Percentiles rank a stretch among this genome's conserved stretches.
phyloP scores from a whole-genome alignment of 2,329 filamentous ascomycete genomes.

The Xylaria sp. region DNA sequence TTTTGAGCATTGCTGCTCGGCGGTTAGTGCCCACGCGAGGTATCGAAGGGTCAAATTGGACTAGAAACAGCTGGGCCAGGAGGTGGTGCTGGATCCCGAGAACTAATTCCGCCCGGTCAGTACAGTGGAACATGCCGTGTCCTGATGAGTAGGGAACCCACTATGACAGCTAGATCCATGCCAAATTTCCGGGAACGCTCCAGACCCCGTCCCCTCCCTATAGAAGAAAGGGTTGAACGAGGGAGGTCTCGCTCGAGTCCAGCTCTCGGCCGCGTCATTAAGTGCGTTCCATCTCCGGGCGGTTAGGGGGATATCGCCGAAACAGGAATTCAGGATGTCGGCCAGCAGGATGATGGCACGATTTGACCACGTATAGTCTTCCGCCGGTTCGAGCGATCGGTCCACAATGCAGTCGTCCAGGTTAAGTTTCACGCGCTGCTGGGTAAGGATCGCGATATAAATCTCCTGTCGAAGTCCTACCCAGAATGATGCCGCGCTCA shows the following conservation, averaged over 20 bases:
- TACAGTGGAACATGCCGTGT: background rate
- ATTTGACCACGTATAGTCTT: conserved; percentile 69
- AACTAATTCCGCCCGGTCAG: conserved; percentile 52
- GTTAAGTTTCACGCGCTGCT: conserved; percentile 60
- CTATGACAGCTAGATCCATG: conserved; percentile 67
- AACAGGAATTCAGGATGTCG: conserved; percentile 73
- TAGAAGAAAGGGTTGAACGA: conserved; percentile 68
- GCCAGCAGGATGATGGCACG: conserved; percentile 70
- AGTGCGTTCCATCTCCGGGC: conserved; percentile 57
- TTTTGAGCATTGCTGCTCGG: conserved; percentile 52
- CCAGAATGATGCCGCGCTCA: conserved; percentile 67
- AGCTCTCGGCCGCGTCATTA: conserved; percentile 57
- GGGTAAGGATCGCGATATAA: conserved; percentile 64
- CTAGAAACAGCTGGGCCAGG: conserved; percentile 66
- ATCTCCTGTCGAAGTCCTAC: conserved; percentile 69
- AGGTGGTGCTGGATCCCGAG: conserved; percentile 71
- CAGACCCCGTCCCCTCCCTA: conserved; percentile 51
- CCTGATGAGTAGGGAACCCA: conserved; percentile 44
- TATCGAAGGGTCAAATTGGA: conserved; percentile 65
- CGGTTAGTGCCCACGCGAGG: conserved; percentile 59
- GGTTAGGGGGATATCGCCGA: conserved; percentile 55
- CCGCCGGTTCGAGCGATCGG: conserved; percentile 58
- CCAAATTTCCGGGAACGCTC: conserved; percentile 68
- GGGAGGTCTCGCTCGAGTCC: conserved; percentile 59
- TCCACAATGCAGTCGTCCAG: conserved; percentile 63